Evolutionary conservation across 2,329 filamentous ascomycete species (phyloP).

Genomic region (Chaetomiaceae sp.): DNA sequence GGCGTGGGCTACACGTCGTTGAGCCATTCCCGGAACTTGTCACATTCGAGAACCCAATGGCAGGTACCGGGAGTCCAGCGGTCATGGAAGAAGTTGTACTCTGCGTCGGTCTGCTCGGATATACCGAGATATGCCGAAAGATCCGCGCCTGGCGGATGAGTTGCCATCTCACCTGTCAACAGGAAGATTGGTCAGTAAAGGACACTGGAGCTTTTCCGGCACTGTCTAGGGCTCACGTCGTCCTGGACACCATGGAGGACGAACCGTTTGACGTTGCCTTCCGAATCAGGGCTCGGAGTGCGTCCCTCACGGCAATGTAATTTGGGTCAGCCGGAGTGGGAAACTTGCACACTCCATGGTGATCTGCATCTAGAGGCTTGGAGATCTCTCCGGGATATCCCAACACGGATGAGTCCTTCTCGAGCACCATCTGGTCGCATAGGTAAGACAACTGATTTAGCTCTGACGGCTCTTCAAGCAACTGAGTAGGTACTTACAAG

Average conservation of each 20-base stretch:
- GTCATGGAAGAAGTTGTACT: constrained; percentile 13
- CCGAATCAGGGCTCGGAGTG: constrained; percentile 25
- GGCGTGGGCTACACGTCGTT: neutral
- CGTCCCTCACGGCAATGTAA: constrained; percentile 33
- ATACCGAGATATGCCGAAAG: neutral
- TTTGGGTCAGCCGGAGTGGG: constrained; percentile 33
- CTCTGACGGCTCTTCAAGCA: too few species aligned
- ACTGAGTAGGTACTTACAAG: neutral
- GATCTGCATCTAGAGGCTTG: constrained; percentile 37
- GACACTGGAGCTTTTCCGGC: too few species aligned
- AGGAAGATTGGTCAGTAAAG: too few species aligned
- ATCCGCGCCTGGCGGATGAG: neutral
- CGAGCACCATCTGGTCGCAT: constrained; percentile 20
- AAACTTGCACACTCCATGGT: constrained; percentile 41
- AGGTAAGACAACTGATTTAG: neutral
- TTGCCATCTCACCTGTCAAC: too few species aligned
- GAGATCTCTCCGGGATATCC: constrained; percentile 40
- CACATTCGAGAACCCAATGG: constrained; percentile 13
- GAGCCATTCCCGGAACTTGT: constrained; percentile 5
- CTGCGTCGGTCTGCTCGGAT: constrained; percentile 1
- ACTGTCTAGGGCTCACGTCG: too few species aligned
- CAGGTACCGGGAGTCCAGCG: constrained; percentile 13
- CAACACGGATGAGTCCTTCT: constrained; percentile 38
- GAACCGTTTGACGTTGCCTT: neutral
- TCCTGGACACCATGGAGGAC: too few species aligned